A percentile compares a stretch with the other conserved stretches of the same genome.
Conservation (phyloP, 1,139 yeast species). For the Diutina mesorugosa region DNA sequence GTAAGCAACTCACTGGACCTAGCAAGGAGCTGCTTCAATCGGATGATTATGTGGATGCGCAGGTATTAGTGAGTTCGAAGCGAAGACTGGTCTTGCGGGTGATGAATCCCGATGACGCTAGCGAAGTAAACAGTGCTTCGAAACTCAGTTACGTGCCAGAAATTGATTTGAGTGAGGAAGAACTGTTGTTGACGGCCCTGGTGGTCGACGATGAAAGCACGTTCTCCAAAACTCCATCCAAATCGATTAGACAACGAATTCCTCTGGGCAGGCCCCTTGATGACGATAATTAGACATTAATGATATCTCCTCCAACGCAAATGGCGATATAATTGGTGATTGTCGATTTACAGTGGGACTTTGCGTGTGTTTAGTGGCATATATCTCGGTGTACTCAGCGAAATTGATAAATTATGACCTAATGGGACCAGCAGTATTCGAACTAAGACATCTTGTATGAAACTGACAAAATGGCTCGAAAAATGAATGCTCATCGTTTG, state of each 20-base stretch:
- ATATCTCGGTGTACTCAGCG: too few species aligned
- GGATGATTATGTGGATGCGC: constrained; percentile 49
- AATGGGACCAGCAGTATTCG: too few species aligned
- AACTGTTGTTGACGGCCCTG: not conserved
- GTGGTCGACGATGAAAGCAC: not conserved
- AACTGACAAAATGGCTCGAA: too few species aligned
- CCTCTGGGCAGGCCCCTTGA: constrained; percentile 1
- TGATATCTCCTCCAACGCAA: too few species aligned
- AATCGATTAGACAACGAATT: not conserved
- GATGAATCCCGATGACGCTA: constrained; percentile 41
- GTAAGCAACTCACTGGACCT: not conserved
- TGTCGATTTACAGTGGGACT: too few species aligned
- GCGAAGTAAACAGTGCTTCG: not conserved
- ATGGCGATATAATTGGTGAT: too few species aligned
- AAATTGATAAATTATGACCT: too few species aligned
- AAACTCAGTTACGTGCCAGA: not conserved
- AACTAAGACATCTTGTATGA: too few species aligned
- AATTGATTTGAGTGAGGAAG: not conserved
- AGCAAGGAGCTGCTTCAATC: constrained; percentile 6
- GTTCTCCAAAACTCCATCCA: not conserved
- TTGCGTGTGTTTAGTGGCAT: too few species aligned
- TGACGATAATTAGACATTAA: too few species aligned
- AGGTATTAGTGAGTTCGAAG: constrained; percentile 61
- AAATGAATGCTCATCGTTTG: too few species aligned
- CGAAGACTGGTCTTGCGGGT: constrained; percentile 50